phyloP scores from a whole-genome alignment of 139 green algal species.

The Chlorella sp. region DNA sequence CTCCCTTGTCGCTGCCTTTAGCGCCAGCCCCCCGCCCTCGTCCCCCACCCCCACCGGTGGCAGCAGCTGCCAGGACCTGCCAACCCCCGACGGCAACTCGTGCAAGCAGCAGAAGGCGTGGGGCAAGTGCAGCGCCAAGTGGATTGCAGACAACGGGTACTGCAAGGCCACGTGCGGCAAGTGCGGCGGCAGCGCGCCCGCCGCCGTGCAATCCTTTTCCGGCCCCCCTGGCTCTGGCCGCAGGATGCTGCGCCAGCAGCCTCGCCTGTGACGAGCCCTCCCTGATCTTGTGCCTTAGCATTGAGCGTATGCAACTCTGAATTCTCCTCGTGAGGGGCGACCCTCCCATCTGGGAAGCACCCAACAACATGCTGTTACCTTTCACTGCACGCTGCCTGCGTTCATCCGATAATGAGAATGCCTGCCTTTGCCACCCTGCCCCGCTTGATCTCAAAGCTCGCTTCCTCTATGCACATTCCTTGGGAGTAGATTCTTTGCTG shows the following conservation, averaged over 20 bases:
- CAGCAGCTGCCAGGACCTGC: conserved; percentile 12
- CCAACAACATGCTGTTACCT: too few species aligned
- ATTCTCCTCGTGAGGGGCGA: too few species aligned
- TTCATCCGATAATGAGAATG: too few species aligned
- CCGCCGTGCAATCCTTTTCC: background rate
- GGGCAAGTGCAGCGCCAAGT: conserved; percentile 50
- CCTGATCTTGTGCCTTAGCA: too few species aligned
- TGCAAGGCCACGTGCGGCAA: conserved; percentile 43
- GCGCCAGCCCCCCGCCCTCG: background rate
- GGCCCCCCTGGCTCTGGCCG: background rate
- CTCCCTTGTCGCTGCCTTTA: background rate
- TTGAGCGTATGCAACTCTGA: too few species aligned
- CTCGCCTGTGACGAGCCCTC: too few species aligned
- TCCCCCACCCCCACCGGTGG: background rate
- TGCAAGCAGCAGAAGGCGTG: conserved; percentile 56
- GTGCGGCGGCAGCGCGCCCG: background rate
- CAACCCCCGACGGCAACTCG: conserved; percentile 28
- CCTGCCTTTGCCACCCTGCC: too few species aligned
- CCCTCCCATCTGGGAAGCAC: too few species aligned
- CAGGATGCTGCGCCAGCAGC: background rate
- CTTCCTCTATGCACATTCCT: too few species aligned
- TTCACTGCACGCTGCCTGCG: too few species aligned
- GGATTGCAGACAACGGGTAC: conserved; percentile 35
- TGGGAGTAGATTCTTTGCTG: too few species aligned
- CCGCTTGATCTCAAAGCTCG: too few species aligned